Base-by-base conservation (phyloP, 139 green algal genomes). In the Prasinococcaceae sp. region DNA sequence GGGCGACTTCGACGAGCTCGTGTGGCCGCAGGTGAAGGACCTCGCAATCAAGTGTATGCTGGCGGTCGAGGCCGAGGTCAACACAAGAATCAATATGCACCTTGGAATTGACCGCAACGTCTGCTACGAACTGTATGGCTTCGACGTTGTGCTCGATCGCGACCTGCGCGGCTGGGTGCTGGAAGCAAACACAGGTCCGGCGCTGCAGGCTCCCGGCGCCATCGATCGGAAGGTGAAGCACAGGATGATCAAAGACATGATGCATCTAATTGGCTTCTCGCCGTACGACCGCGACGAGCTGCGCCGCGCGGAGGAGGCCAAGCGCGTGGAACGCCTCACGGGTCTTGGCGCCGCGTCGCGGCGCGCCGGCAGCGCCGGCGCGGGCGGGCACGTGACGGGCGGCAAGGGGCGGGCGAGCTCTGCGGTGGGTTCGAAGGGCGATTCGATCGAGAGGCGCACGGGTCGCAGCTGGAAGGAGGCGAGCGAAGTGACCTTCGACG, bases 111-210 rank as follows among this genome's bases (percentile, higher is more conserved):
- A 74, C 67, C 55, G 55, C 17, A 69, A 74, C 30, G 77, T 66
- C 48, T 73, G 62, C 61, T 87, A 79, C 55, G 79, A 87, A 66
- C 43, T 87, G 38, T 83, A 74, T 63, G 79, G 79, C 0, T 77
- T 82, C 45, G 79, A 87, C 60, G 64, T 87, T 20, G 50, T 87
- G 64, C 50, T 87, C 1, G 77, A 84, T 57, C 38, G 60, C 35
- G 30, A 66, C 33, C 66, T 82, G 36, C 47, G 50, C 1, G 62
- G 70, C 25, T 84, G 76, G 76, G 70, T 86, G 46, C 28, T 67
- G 17, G 59, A 67, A 33, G 52, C 63, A 23, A 83, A 86, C 66
- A 71, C 60, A 3, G 72, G 58, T 1, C 78, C 78, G 9, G 68
- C 72, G 4, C 57, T 86, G 53, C 58, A 66, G 30, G 50, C 66